Evolutionary conservation across 495 filamentous ascomycete species (phyloP), one percentile per base, ranked within the genome.

Genomic region (Lindgomyces ingoldianus): DNA sequence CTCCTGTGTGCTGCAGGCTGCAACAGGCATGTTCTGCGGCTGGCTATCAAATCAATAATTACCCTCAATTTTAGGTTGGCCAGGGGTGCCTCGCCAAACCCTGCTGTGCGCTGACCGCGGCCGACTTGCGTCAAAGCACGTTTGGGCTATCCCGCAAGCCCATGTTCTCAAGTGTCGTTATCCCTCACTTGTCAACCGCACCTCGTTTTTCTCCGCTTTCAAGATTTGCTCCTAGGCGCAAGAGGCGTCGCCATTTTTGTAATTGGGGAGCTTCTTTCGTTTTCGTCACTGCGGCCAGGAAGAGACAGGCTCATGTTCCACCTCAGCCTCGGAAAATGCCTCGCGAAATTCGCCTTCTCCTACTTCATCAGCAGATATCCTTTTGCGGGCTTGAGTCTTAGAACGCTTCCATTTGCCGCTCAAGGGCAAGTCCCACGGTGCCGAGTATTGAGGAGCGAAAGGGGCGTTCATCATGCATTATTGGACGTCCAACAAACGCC

Each of bases 1-100:
- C 52, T 64, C 59, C 68, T 70, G 59, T 67, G 25, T 54, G 58
- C 52, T 70, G 68, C 63, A 60, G 49, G 29, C 59, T 54, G 66
- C 66, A 65, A 60, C 56, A 69, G 29, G 66, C 66, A 69, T 60
- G 44, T 53, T 61, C 59, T 67, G 53, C 56, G 53, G 63, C 51
- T 64, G 36, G 19, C 41, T 52, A 49, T 57, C 58, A 51, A 70
- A 63, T 70, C 62, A 60, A 60, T 70, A 67, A 54, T 64, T 48
- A 29, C 24, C 30, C 45, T 62, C 41, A 55, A 63, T 42, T 54
- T 63, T 67, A 56, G 48, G 54, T 55, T 56, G 22, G 44, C 48
- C 42, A 51, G 63, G 53, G 52, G 26, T 44, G 45, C 21, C 48
- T 70, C 68, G 68, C 63, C 68, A 64, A 70, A 60, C 63, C 68